A percentile compares a stretch with the other conserved stretches of the same genome.
Conservation (phyloP, 1,139 yeast genomes). For the Taphrina flavorubra region DNA sequence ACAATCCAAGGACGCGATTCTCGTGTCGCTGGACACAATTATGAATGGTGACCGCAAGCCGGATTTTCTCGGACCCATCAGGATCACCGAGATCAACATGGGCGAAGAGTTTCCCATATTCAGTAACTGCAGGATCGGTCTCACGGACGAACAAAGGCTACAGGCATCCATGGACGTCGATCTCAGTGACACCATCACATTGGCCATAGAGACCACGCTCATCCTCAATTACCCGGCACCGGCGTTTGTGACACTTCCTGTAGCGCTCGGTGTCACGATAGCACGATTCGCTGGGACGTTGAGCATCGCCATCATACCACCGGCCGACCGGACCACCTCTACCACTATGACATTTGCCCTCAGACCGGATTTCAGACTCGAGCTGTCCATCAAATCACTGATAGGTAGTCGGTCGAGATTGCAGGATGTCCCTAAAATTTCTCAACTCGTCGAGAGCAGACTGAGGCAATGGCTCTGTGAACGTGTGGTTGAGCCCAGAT, state of each 20-base stretch:
- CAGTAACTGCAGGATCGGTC: constrained; percentile 79
- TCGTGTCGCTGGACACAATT: constrained; percentile 70
- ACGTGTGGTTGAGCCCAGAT: constrained; percentile 90
- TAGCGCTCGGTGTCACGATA: constrained; percentile 80
- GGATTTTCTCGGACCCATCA: constrained; percentile 76
- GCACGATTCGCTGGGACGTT: constrained; percentile 89
- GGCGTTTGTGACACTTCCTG: constrained; percentile 73
- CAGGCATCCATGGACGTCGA: constrained; percentile 96
- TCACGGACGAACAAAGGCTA: constrained; percentile 53
- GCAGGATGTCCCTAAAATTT: constrained; percentile 90
- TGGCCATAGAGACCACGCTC: constrained; percentile 85
- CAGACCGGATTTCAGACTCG: constrained; percentile 86
- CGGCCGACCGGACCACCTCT: constrained; percentile 33
- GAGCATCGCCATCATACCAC: constrained; percentile 40
- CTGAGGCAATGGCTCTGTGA: constrained; percentile 89
- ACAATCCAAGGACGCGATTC: constrained; percentile 76
- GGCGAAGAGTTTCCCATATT: constrained; percentile 97
- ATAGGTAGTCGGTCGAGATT: constrained; percentile 92
- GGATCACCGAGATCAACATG: constrained; percentile 83
- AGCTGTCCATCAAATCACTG: constrained; percentile 80
- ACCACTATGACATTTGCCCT: constrained; percentile 87
- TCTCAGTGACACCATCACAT: constrained; percentile 82
- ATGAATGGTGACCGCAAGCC: constrained; percentile 65
- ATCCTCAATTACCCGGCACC: constrained; percentile 85
- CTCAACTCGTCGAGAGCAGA: constrained; percentile 79